Percentiles rank a stretch among this genome's conserved stretches.
Conservation (phyloP, 2,329 filamentous ascomycete species). For the Pestalotiopsis sp. region DNA sequence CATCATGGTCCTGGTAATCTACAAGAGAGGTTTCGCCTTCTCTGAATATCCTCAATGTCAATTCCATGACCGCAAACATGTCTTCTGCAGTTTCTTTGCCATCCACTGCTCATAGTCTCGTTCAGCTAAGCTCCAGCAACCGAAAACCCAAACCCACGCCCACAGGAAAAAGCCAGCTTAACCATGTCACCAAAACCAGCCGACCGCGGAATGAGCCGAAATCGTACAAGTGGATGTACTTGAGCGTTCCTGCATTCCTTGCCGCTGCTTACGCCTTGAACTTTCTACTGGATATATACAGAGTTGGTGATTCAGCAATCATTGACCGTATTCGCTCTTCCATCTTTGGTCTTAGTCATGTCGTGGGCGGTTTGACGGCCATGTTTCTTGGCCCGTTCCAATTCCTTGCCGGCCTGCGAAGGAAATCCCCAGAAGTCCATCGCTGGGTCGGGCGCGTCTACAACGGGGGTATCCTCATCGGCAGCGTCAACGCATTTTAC, state of each 20-base stretch:
- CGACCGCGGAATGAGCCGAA: neutral
- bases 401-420: neutral
- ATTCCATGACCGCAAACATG: neutral
- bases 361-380: neutral
- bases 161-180: neutral
- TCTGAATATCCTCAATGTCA: no score
- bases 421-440: neutral
- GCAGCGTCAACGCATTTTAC: neutral
- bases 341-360: neutral
- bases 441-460: neutral
- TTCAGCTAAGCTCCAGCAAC: neutral
- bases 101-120: neutral
- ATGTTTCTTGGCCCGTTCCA: neutral
- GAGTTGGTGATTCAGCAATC: neutral
- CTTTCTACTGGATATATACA: neutral
- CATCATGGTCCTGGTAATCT: no score
- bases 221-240: neutral
- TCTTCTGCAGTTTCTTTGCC: neutral
- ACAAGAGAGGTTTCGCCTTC: no score
- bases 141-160: neutral
- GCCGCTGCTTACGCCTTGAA: neutral
- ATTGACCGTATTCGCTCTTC: conserved; percentile 1
- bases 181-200: neutral
- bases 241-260: neutral
- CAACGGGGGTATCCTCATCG: neutral